Conservation (phyloP, 306 rosid genomes). For the Sechiopsis laciniata region DNA sequence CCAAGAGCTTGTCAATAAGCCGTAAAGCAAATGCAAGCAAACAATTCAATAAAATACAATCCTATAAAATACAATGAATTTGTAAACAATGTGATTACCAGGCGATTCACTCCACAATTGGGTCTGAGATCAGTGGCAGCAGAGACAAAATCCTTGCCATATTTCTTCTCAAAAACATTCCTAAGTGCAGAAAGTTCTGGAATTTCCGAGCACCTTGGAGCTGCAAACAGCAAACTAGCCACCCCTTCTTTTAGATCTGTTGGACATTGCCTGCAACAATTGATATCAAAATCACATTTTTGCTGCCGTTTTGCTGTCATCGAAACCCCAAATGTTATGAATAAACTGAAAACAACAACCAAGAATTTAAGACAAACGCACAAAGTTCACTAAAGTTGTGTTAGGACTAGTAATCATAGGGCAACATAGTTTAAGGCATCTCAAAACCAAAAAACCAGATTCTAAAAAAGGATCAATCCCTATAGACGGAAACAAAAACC, state of each 20-base stretch:
- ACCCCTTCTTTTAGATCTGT: slow-evolving; percentile 96
- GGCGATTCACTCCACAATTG: slow-evolving; percentile 80
- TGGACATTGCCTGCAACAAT: slow-evolving; percentile 72
- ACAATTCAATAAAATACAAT: not conserved
- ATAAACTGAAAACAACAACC: too few species aligned
- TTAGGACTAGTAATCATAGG: too few species aligned
- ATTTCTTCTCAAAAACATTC: slow-evolving; percentile 82
- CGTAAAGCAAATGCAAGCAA: slow-evolving; percentile 21
- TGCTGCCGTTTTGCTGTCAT: slow-evolving; percentile 84
- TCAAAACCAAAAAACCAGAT: not conserved
- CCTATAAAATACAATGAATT: not conserved
- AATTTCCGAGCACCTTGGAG: slow-evolving; percentile 94
- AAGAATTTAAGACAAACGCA: too few species aligned
- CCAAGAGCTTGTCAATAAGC: slow-evolving; percentile 96
- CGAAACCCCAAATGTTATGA: not conserved
- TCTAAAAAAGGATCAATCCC: too few species aligned
- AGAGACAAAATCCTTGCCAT: slow-evolving; percentile 83
- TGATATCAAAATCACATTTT: slow-evolving; percentile 50
- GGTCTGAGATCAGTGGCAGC: slow-evolving; percentile 93
- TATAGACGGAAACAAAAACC: not conserved
- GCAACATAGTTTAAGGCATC: too few species aligned
- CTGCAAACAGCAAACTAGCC: slow-evolving; percentile 78
- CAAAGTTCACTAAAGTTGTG: too few species aligned
- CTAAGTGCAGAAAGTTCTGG: slow-evolving; percentile 68
- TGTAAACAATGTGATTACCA: slow-evolving; percentile 35